These are phyloP conservation scores for Alternaria sp. DNA, from an alignment of 2,329 filamentous ascomycete genomes.

Conservation along the genomic window DNA sequence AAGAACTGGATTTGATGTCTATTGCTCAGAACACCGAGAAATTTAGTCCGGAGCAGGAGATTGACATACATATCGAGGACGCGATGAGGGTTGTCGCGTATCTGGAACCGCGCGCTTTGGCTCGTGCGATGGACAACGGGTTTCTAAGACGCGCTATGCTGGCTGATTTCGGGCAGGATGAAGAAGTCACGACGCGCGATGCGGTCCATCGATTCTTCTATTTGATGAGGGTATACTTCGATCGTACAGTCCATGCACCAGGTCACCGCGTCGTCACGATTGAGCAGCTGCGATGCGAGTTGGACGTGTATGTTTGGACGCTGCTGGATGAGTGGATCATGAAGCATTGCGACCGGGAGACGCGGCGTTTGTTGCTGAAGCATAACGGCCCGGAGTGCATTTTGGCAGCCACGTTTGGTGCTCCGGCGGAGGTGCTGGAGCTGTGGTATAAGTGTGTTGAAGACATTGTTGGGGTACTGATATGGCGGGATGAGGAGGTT, in stretches of 20 bases:
- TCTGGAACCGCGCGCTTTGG: background rate
- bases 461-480: background rate
- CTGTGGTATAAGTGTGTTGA: conserved; percentile 1
- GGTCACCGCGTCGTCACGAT: background rate
- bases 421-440: background rate
- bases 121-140: background rate
- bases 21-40: background rate
- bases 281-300: background rate
- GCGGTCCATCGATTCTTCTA: background rate
- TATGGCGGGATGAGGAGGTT: conserved; percentile 6
- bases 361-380: background rate
- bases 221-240: conserved; percentile 6
- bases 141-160: background rate
- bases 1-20: background rate
- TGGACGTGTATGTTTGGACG: conserved; percentile 6
- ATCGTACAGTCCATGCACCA: background rate
- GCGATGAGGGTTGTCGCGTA: background rate
- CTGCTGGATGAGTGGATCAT: conserved; percentile 4
- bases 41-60: background rate
- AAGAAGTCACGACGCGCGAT: background rate
- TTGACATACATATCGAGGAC: background rate
- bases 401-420: background rate
- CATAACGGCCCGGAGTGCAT: background rate
- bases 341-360: background rate
- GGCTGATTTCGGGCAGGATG: background rate